Evolutionary conservation across 2,329 filamentous ascomycete genomes (phyloP), one percentile per base, ranked within the genome.

Genomic region (Colletotrichum aenigma): DNA sequence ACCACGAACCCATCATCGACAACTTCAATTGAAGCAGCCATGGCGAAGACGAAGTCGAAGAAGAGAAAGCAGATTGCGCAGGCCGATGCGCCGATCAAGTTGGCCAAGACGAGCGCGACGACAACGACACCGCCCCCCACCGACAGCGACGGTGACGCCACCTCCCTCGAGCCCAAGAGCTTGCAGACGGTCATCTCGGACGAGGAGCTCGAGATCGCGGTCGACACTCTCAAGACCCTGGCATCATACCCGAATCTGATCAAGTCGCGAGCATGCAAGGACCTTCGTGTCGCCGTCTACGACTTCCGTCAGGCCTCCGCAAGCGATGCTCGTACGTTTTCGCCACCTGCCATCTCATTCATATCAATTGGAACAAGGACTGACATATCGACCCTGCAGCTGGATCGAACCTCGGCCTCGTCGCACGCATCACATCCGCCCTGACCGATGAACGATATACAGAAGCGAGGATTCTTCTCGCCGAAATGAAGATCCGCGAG

Each of bases 291-390:
- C 5, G 93, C 93, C 7, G 92, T 94, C 9, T 94, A 93, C 79
- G 91, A 92, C 24, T 94, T 95, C 75, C 90, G 92, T 2, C 90
- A 94, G 81, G 91, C 92, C 18, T 94, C 92, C 78, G 93, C 91
- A 0, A 94, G 92, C 82, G 88, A 89, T 66, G 87, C 88, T 66
- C 87, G 89, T 87, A 83, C 18, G 81, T 78, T 13, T 4, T 26
- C 56, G 34, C 55, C 56, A 30, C 36, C 21, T 9, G 4, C 6
- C 18, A 7, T 8, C 18, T 12, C 21, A 7, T n/a, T 12, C 21
- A 7, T n/a, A 18, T 7, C 34, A 16, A n/a, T 32, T 52, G 2
- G 21, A 48, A 10, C 32, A 36, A 6, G 3, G 9, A 34, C 70
- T 76, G 58, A 76, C 70, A n/a, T 21, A 6, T 18, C n/a, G 4